These are phyloP conservation scores for Chenopodium formosanum DNA, from an alignment of 148 eudicot genomes.

Conservation along the genomic window DNA sequence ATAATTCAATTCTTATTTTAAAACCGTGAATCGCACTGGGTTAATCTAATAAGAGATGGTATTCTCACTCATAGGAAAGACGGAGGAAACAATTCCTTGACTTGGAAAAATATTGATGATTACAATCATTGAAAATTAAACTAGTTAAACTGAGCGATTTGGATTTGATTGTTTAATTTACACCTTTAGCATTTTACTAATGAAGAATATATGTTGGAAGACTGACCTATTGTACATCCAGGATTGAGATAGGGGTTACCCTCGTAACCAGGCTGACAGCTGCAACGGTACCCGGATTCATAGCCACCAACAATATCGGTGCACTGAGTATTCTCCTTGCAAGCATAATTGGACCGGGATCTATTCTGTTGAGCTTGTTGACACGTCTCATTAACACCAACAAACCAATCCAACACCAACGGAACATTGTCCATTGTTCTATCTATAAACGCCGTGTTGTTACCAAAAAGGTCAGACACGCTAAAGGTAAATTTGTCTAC, in stretches of 20 bases:
- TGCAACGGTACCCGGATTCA: conserved; percentile 30
- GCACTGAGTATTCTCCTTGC: conserved; percentile 28
- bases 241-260: conserved; percentile 26
- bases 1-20: no score
- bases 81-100: no score
- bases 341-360: background rate
- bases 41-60: no score
- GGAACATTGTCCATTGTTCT: conserved; percentile 20
- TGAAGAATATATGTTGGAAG: background rate
- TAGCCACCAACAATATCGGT: conserved; percentile 1
- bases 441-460: background rate
- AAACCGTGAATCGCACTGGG: no score
- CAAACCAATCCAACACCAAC: conserved; percentile 37
- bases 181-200: no score
- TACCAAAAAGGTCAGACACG: conserved; percentile 35
- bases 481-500: conserved; percentile 26
- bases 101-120: no score
- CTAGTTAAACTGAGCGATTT: no score
- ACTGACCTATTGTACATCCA: conserved; percentile 27
- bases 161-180: no score
- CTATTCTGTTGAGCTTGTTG: conserved; percentile 13
- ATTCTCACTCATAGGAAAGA: no score
- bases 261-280: conserved; percentile 4
- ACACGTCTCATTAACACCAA: conserved; percentile 31
- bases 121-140: no score